phyloP scores from a whole-genome alignment of 495 filamentous ascomycete genomes.

The Glonium stellatum region DNA sequence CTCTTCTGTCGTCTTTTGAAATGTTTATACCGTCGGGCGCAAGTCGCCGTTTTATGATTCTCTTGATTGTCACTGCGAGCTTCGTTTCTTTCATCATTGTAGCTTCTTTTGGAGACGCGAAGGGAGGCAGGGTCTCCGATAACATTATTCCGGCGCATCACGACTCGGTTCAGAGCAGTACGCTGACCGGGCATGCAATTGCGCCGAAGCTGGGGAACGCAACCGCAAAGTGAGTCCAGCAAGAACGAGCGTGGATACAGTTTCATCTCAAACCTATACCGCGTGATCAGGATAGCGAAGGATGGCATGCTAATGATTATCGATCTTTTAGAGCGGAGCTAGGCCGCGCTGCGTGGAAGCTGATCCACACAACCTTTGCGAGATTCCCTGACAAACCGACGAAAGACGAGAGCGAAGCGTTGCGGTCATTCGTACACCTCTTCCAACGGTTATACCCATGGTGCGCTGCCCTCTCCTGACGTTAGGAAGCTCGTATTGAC shows the following conservation, averaged over 20 bases:
- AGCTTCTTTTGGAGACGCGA: slow-evolving; percentile 13
- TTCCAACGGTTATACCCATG: slow-evolving; percentile 90
- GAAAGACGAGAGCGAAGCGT: slow-evolving; percentile 71
- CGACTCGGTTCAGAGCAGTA: slow-evolving; percentile 27
- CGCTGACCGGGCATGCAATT: slow-evolving; percentile 70
- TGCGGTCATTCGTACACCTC: slow-evolving; percentile 78
- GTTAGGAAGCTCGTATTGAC: slow-evolving; percentile 1
- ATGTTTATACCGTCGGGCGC: slow-evolving; percentile 19
- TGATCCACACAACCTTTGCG: slow-evolving; percentile 92
- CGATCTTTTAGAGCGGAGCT: slow-evolving; percentile 62
- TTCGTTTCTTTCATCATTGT: slow-evolving; percentile 28
- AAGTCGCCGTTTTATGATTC: slow-evolving; percentile 26
- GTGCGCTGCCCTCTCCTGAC: slow-evolving; percentile 35
- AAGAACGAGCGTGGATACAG: slow-evolving; percentile 19
- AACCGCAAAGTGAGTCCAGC: slow-evolving; percentile 62
- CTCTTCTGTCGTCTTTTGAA: not conserved
- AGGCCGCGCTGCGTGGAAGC: slow-evolving; percentile 81
- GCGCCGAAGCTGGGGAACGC: slow-evolving; percentile 89
- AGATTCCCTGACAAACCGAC: slow-evolving; percentile 85
- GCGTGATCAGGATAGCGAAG: slow-evolving; percentile 10
- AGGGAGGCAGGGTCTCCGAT: slow-evolving; percentile 8
- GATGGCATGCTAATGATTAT: slow-evolving; percentile 5
- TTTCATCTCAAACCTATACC: not conserved
- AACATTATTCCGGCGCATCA: slow-evolving; percentile 7
- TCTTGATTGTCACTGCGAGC: slow-evolving; percentile 22